Conservation (phyloP, 768 basidiomycete species). For the Exidia glandulosa region DNA sequence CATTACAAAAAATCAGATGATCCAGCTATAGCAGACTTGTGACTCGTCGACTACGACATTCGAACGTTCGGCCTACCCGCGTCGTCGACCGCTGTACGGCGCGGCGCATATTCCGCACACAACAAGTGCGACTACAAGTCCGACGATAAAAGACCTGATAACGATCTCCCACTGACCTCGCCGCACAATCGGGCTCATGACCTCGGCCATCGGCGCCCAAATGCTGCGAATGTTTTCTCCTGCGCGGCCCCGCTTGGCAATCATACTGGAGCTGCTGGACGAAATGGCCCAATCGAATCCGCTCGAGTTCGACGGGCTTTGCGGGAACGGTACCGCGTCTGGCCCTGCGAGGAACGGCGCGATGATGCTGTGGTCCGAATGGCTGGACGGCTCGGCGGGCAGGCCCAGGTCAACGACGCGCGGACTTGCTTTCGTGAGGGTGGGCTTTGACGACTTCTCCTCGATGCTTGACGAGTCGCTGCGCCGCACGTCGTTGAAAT, state of each 20-base stretch:
- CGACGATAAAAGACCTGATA: constrained; percentile 41
- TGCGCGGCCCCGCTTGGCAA: neutral
- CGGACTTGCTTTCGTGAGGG: neutral
- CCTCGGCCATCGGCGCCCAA: constrained; percentile 59
- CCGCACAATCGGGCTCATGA: constrained; percentile 57
- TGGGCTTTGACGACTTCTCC: neutral
- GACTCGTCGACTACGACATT: neutral
- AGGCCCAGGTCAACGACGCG: neutral
- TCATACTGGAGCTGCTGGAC: neutral
- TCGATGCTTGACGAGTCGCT: neutral
- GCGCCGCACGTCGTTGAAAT: neutral
- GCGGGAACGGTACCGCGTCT: neutral
- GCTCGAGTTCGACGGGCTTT: neutral
- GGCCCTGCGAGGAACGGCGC: neutral
- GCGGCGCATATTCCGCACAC: constrained; percentile 6
- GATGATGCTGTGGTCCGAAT: neutral
- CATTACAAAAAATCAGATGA: too few relatives aligned
- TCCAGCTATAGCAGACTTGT: neutral
- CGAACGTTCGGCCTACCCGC: neutral
- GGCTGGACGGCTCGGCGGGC: neutral
- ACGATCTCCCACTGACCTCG: constrained; percentile 86
- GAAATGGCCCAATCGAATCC: neutral
- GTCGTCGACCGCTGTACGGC: neutral
- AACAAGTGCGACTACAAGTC: constrained; percentile 26
- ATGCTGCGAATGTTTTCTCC: neutral